Base-by-base conservation (phyloP, 257 asterid genomes). In the Capsicum chinense region DNA sequence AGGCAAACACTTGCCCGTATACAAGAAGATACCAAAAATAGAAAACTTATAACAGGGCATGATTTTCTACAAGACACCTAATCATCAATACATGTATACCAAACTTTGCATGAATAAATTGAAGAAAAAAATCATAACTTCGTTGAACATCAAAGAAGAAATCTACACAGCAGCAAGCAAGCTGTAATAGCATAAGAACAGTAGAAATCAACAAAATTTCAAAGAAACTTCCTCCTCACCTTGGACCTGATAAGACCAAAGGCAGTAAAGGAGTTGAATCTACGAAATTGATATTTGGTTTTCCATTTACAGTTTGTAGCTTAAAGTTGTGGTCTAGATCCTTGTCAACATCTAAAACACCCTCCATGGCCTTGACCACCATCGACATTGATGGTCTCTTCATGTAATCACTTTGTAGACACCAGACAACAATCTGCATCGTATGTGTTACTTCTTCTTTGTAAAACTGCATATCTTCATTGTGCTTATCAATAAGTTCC, bases 301-400 rank as follows among this genome's bases (percentile, higher is more conserved):
- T 10, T n/a, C 16, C 37, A 0, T 35, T 9, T 8, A 48, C 19
- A 0, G 59, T 19, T 73, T 48, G 59, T 11, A 59, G 80, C 0
- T 15, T 73, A 73, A 73, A 48, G 60, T 64, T 64, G 12, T 50
- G 17, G 9, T 83, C 85, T 9, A 83, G 26, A 69, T 83, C 76
- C 64, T 26, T 83, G 6, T 74, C 80, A 74, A 74, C 47, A 50
- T 74, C 80, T 26, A 74, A 12, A 12, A 74, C 60, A 67, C 87
- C 89, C 52, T 87, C 86, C 64, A 87, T 59, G 15, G 79, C 87
- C 82, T 87, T 87, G 60, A 83, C 86, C 64, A 84, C 82, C 62
- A 82, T 16, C 5, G 89, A 84, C 87, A 82, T 84, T 42, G 87
- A 64, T 5, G 89, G 87, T 86, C 89, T 82, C 68, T 52, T 81